Evolutionary conservation across 768 basidiomycete genomes (phyloP).

Genomic region (Candolleomyces aberdarensis): DNA sequence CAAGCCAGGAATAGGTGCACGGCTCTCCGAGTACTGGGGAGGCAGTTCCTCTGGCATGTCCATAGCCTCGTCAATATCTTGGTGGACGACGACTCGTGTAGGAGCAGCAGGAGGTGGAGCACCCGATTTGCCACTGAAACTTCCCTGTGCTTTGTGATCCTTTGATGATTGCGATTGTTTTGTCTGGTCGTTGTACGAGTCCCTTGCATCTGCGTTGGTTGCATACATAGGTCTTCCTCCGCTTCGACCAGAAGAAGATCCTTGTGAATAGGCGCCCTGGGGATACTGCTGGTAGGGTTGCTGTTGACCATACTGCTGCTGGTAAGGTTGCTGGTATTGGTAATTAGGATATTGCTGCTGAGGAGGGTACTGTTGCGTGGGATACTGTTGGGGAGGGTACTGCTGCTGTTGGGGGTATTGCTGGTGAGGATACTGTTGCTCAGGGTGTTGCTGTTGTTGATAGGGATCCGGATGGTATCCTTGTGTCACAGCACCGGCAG

Average conservation of each 20-base stretch:
- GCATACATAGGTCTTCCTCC: background rate
- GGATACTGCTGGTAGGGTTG: conserved; percentile 2
- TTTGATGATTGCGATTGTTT: background rate
- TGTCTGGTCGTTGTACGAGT: background rate
- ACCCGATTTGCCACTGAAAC: background rate
- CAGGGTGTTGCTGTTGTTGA: background rate
- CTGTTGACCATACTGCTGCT: conserved; percentile 1
- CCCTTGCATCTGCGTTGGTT: conserved; percentile 4
- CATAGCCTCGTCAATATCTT: conserved; percentile 23
- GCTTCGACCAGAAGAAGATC: background rate
- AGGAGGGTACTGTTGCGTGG: background rate
- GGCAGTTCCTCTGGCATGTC: conserved; percentile 24
- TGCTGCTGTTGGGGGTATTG: background rate
- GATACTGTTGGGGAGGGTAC: background rate
- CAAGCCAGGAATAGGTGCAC: conserved; percentile 23
- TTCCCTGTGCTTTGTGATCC: background rate
- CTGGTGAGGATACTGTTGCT: conserved; percentile 1
- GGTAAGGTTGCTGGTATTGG: background rate
- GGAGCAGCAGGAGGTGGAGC: conserved; percentile 1
- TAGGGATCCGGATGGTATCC: background rate
- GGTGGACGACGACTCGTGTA: conserved; percentile 23
- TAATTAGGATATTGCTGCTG: background rate
- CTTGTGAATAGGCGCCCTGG: background rate
- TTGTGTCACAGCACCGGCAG: background rate
- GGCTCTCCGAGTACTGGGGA: conserved; percentile 27